Base-by-base conservation (phyloP, 2,329 filamentous ascomycete species). In the Hypoxylon sp. region DNA sequence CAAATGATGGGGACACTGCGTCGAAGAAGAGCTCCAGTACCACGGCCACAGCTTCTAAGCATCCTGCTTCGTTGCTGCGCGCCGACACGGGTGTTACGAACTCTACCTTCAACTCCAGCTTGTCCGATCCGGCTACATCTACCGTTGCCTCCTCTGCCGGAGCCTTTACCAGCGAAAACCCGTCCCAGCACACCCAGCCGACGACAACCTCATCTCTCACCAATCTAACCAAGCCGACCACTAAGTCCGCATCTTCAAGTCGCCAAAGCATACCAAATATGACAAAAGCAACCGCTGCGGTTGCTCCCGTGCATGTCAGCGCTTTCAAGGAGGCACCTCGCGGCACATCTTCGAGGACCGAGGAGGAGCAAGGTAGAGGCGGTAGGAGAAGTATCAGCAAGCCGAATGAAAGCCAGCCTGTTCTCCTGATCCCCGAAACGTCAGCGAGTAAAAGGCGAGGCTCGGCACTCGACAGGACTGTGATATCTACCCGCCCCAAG, bases 171-270 rank as follows among this genome's bases (percentile, higher is more conserved):
- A 65, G 67, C n/a, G 80, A 84, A 18, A 70, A 71, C 51, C 75
- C 78, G 48, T 72, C 77, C 7, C 77, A 79, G 24, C 67, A 72
- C 18, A 70, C 75, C 9, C 74, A 66, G 46, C 76, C 78, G 1
- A 78, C 80, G n/a, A 83, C 80, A 54, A 70, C 79, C 4, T 79
- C 79, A 8, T 81, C 81, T 8, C 75, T 80, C 38, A 75, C 78
- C n/a, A 77, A 80, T 10, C 73, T 79, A 60, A 72, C 79, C 2
- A 71, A 6, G 46, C 53, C 2, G 37, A 67, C 74, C 2, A 74
- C 76, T 3, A 84, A 80, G 60, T 77, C 81, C n/a, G 67, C 66
- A n/a, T 68, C 70, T 7, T 71, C 71, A 8, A 73, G 69, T 27
- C 69, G 70, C 23, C 72, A 73, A 51, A 72, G 63, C 37, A 71